Evolutionary conservation across 768 basidiomycete genomes (phyloP).

Genomic region (Russula brevipes): DNA sequence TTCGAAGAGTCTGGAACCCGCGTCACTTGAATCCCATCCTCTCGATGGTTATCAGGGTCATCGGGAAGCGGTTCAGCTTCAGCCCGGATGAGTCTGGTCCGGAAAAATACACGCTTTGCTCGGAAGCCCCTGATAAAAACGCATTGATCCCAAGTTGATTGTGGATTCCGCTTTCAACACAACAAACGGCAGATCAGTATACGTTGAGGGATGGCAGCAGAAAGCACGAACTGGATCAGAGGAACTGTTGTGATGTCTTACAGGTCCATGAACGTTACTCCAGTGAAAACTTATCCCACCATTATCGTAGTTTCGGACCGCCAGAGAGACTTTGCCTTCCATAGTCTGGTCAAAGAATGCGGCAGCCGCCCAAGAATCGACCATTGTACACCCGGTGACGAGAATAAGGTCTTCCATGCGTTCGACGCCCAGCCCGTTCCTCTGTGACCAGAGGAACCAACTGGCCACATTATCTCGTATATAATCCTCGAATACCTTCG

Average conservation of each 20-base stretch:
- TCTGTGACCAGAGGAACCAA: slow-evolving; percentile 1
- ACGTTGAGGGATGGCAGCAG: neutral
- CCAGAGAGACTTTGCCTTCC: neutral
- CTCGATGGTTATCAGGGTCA: neutral
- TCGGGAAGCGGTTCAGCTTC: slow-evolving; percentile 7
- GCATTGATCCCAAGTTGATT: neutral
- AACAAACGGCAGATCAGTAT: neutral
- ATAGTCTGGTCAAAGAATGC: neutral
- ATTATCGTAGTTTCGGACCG: no score
- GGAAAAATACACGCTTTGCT: slow-evolving; percentile 1
- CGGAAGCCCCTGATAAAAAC: slow-evolving; percentile 17
- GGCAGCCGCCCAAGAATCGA: slow-evolving; percentile 6
- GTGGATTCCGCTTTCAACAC: no score
- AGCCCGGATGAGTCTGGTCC: neutral
- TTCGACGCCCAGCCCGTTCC: neutral
- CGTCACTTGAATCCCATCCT: neutral
- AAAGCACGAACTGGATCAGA: neutral
- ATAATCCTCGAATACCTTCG: slow-evolving; percentile 2
- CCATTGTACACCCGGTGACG: slow-evolving; percentile 7
- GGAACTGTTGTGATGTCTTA: neutral
- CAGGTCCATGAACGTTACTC: neutral
- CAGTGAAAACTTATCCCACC: neutral
- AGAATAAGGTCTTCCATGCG: slow-evolving; percentile 18
- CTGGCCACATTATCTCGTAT: neutral
- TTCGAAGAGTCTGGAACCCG: neutral